Base-by-base conservation (phyloP, 371 early-diverging fungal genomes). In the Fennellomyces sp. region DNA sequence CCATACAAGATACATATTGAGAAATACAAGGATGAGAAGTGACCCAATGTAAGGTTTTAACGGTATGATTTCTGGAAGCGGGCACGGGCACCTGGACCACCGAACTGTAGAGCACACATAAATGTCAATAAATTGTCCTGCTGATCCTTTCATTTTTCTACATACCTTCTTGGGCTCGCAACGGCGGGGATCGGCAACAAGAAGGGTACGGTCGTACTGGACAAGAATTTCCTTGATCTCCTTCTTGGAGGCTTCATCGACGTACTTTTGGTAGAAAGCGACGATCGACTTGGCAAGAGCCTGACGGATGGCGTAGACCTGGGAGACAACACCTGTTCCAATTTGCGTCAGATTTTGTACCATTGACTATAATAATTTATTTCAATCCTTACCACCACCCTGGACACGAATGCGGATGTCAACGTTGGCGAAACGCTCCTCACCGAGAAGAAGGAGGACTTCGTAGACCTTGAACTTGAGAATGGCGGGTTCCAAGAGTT, bases 1-100 rank as follows among this genome's bases (percentile, higher is more conserved):
- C 45, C 39, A 39, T 11, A 11, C 5, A 45, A 45, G 21, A 21
- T 33, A 33, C 35, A 23, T 45, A 8, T 21, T 45, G n/a, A 19
- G 33, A 41, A 58, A 38, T 21, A 36, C 53, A 52, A 54, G 47
- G 13, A 36, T 27, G 54, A 54, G 23, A 33, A 36, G 33, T 47
- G 26, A 45, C 21, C 29, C n/a, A n/a, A 49, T 21, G 19, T 29
- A 25, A 68, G 55, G 48, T 17, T 74, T 88, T 91, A 90, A 91
- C 92, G 92, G 89, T 92, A 91, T 61, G 91, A 91, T 91, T 96
- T 96, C 83, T 95, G 96, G 93, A 86, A 95, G 76, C 97, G 92
- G 73, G 99, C 95, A 85, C 99, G 94, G 75, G 99, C 99, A 89
- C 98, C 99, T 54, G 90, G 90, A 88, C 99, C 99, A 76, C 98